Base-by-base conservation (phyloP, 148 eudicot species). In the Limonium bicolor region DNA sequence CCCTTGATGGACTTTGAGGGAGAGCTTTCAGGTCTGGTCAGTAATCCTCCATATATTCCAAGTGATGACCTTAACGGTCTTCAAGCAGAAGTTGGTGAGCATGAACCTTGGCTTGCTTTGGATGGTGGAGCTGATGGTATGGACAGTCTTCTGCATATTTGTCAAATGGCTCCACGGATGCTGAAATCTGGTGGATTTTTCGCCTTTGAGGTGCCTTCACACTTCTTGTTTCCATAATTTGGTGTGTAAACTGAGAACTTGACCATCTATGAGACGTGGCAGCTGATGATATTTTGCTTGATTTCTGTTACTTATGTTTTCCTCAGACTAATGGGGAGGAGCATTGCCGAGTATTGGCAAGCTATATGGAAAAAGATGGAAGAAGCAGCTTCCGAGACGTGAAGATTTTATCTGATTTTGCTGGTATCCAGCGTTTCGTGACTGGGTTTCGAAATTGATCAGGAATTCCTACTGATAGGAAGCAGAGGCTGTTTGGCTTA, bases 11-110 rank as follows among this genome's bases (percentile, higher is more conserved):
- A 66, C 43, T 48, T 63, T 59, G 66, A 77, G 72, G 90, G 92
- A 45, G 59, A 65, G 49, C 68, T 90, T 31, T 61, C 53, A 36
- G 99, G 99, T 39, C 42, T 90, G 25, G 95, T 90, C 40, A 75
- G 99, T 56, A 90, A 90, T 62, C 99, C 99, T 15, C 99, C 99
- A 16, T 90, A 90, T 54, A 84, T 90, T 44, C 95, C 99, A 2
- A 84, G 80, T 41, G 68, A 58, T 51, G 60, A 81, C 51, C 80
- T 90, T 17, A 54, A 38, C 34, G 76, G 85, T 21, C 69, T 90
- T 28, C 99, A 90, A 69, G 79, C 78, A 29, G 97, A 90, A 70
- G 97, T 90, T 46, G 72, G 53, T 48, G 73, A 67, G 57, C 85
- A 90, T 60, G 99, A 90, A 76, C 95, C 99, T 30, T 57, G 56